Conservation (phyloP, 2,329 filamentous ascomycete genomes). For the Trichophyton benhamiae region DNA sequence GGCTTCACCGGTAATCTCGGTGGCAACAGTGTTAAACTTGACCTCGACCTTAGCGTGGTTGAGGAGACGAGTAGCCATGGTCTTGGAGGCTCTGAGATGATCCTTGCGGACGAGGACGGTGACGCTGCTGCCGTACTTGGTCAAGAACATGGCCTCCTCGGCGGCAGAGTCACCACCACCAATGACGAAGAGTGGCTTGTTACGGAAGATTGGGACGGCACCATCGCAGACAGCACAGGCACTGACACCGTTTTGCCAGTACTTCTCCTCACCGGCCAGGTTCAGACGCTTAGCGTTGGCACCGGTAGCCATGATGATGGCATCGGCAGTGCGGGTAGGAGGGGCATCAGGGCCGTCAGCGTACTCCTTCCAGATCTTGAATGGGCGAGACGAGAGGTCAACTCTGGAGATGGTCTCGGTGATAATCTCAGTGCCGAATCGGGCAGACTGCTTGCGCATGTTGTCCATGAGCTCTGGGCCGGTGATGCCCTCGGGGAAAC, state of each 20-base stretch:
- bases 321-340: slow-evolving; percentile 70
- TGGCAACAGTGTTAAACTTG: slow-evolving; percentile 67
- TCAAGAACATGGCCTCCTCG: slow-evolving; percentile 93
- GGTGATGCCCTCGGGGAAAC: slow-evolving; percentile 80
- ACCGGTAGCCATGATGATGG: slow-evolving; percentile 87
- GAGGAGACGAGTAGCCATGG: slow-evolving; percentile 79
- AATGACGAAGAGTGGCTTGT: slow-evolving; percentile 90
- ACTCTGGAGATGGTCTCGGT: slow-evolving; percentile 84
- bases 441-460: slow-evolving; percentile 83
- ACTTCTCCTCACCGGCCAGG: slow-evolving; percentile 79
- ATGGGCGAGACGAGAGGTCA: slow-evolving; percentile 71
- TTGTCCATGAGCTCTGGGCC: slow-evolving; percentile 84
- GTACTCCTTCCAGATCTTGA: slow-evolving; percentile 90
- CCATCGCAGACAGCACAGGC: slow-evolving; percentile 97
- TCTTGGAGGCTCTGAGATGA: slow-evolving; percentile 72
- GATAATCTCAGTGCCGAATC: slow-evolving; percentile 85
- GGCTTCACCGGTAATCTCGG: slow-evolving; percentile 73
- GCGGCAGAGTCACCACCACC: slow-evolving; percentile 94
- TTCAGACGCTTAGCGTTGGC: slow-evolving; percentile 77
- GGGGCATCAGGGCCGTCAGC: slow-evolving; percentile 57
- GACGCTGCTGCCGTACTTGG: slow-evolving; percentile 92
- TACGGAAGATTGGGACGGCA: slow-evolving; percentile 90
- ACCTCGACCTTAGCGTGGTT: slow-evolving; percentile 83
- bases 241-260: slow-evolving; percentile 94
- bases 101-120: slow-evolving; percentile 85